A percentile compares a stretch with the other conserved stretches of the same genome.
phyloP scores from a whole-genome alignment of 148 eudicot genomes.

The Chenopodium album region DNA sequence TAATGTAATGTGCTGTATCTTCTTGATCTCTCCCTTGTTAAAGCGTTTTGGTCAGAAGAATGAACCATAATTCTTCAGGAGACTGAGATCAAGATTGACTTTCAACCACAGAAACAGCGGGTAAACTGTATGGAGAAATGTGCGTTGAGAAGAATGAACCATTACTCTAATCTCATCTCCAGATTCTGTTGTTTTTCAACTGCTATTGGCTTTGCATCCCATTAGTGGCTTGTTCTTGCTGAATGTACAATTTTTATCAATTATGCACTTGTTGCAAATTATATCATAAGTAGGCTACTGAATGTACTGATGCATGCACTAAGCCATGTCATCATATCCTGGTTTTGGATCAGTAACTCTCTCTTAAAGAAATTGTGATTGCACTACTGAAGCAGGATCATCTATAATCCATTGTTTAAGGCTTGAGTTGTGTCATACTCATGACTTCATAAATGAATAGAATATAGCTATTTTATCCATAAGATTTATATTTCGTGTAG shows the following conservation, averaged over 20 bases:
- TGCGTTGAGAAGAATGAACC: neutral
- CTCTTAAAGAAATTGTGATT: neutral
- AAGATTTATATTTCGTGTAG: too few species aligned
- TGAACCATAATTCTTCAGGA: neutral
- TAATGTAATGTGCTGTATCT: too few species aligned
- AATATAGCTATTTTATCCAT: too few species aligned
- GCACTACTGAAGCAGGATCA: too few species aligned
- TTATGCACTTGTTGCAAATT: too few species aligned
- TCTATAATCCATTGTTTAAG: too few species aligned
- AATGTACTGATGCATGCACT: neutral
- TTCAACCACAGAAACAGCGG: neutral
- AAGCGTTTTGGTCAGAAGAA: neutral
- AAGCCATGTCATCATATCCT: neutral
- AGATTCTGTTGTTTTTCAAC: neutral
- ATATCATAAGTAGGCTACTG: neutral
- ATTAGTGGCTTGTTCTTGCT: neutral
- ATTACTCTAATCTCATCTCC: neutral
- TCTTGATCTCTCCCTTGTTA: neutral
- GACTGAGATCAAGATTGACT: neutral
- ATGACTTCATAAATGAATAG: too few species aligned
- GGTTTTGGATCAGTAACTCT: neutral
- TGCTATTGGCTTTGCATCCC: neutral
- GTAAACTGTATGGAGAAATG: neutral
- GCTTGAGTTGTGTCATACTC: too few species aligned
- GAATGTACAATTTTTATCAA: neutral